A percentile compares a stretch with the other conserved stretches of the same genome.
Evolutionary conservation across 305 asterid genomes (phyloP).

Genomic region (Fraxinus albicans): DNA sequence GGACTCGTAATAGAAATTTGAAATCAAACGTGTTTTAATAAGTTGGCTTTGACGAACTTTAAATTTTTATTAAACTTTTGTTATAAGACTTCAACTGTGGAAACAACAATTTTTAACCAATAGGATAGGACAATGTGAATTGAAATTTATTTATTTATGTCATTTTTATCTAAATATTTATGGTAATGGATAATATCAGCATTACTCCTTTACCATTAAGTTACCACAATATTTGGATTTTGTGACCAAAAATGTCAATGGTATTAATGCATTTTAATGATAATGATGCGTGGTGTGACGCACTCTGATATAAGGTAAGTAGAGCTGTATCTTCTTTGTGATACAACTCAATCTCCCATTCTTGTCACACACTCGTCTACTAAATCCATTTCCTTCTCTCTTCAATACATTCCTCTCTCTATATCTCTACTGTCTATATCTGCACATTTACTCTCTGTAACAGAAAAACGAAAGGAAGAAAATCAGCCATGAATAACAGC

Average conservation of each 20-base stretch:
- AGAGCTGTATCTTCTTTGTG: neutral
- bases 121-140: neutral
- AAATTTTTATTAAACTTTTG: no score
- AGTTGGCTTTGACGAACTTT: no score
- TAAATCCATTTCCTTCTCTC: constrained; percentile 1
- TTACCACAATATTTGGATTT: neutral
- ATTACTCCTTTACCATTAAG: neutral
- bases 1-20: neutral
- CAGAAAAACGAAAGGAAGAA: neutral
- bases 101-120: no score
- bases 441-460: neutral
- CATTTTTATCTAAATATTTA: neutral
- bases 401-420: neutral
- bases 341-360: neutral
- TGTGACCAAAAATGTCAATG: neutral
- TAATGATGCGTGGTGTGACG: neutral
- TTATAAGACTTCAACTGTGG: neutral
- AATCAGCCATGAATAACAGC: neutral
- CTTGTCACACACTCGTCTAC: neutral
- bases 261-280: neutral
- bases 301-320: neutral
- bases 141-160: no score
- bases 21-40: neutral
- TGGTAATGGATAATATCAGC: neutral
- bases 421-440: neutral